These are phyloP conservation scores for Carex cristatella DNA, from an alignment of 176 grass and related monocot genomes.

Conservation along the genomic window DNA sequence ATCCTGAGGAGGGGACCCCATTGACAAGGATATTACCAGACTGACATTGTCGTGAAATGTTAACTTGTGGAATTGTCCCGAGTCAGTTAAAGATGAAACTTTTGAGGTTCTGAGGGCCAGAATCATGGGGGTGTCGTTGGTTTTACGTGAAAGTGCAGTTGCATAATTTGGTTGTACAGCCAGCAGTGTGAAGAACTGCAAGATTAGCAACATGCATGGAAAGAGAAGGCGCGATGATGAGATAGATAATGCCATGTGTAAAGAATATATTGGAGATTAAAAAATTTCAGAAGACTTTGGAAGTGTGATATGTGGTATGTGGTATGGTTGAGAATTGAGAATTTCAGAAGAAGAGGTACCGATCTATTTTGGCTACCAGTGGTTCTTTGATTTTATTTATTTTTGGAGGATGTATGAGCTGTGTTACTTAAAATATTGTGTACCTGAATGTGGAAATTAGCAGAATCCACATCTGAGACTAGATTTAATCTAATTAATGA, in stretches of 20 bases:
- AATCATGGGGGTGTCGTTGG: not conserved
- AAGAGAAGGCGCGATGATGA: not conserved
- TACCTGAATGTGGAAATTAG: too few species aligned
- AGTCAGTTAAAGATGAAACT: not conserved
- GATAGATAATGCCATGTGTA: not conserved
- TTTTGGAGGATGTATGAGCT: too few species aligned
- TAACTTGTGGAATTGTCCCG: slow-evolving; percentile 26
- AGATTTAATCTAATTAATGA: too few species aligned
- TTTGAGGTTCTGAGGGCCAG: slow-evolving; percentile 5
- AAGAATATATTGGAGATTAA: not conserved
- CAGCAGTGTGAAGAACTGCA: not conserved
- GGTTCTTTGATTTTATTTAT: too few species aligned
- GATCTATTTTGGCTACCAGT: too few species aligned
- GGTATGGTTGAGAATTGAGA: not conserved
- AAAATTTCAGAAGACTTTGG: not conserved
- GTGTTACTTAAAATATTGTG: too few species aligned
- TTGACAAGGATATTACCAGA: slow-evolving; percentile 48
- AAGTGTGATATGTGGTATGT: not conserved
- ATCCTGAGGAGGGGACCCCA: slow-evolving; percentile 65
- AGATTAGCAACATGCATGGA: not conserved
- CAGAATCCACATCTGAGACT: too few species aligned
- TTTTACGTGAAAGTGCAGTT: not conserved
- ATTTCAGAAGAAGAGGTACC: not conserved
- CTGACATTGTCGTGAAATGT: slow-evolving; percentile 62
- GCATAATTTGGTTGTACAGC: not conserved